Percentiles rank a stretch among this genome's conserved stretches.
Evolutionary conservation across 208 protist genomes (phyloP).

Genomic region (Porcisia hertigi): DNA sequence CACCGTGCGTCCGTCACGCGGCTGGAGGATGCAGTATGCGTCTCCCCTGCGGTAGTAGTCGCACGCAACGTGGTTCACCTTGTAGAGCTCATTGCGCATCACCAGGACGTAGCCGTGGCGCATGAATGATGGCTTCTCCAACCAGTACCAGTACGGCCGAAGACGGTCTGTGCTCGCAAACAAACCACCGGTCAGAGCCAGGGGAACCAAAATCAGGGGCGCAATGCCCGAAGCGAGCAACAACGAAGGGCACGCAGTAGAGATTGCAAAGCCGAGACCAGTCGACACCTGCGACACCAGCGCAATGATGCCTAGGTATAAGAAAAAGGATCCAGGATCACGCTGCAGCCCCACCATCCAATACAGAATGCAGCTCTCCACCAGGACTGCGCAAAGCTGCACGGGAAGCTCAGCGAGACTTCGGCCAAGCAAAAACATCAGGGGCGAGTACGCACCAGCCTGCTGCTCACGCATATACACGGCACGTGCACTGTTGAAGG

Average conservation of each 20-base stretch:
- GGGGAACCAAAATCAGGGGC: slow-evolving; percentile 64
- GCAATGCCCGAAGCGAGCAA: slow-evolving; percentile 47
- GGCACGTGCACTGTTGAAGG: slow-evolving; percentile 44
- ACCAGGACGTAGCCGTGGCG: slow-evolving; percentile 70
- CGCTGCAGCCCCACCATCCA: slow-evolving; percentile 56
- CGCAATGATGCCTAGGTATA: slow-evolving; percentile 49
- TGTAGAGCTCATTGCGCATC: slow-evolving; percentile 65
- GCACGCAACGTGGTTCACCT: slow-evolving; percentile 55
- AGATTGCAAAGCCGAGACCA: slow-evolving; percentile 60
- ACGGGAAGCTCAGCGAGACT: slow-evolving; percentile 58
- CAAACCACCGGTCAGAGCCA: slow-evolving; percentile 64
- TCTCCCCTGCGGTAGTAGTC: slow-evolving; percentile 43
- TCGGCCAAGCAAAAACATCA: slow-evolving; percentile 53
- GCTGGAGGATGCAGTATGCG: slow-evolving; percentile 52
- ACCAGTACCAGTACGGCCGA: slow-evolving; percentile 79
- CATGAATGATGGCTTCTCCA: slow-evolving; percentile 78
- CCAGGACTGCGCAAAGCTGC: slow-evolving; percentile 37
- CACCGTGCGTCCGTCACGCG: slow-evolving; percentile 51
- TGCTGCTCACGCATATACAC: slow-evolving; percentile 76
- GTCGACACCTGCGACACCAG: slow-evolving; percentile 56
- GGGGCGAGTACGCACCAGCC: slow-evolving; percentile 61
- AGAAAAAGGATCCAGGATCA: slow-evolving; percentile 55
- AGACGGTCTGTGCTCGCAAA: slow-evolving; percentile 65
- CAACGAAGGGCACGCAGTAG: slow-evolving; percentile 36
- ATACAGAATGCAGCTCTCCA: slow-evolving; percentile 66